Percentiles rank a stretch among this genome's conserved stretches.
Conservation (phyloP, 306 rosid species). For the Gillenia trifoliata region DNA sequence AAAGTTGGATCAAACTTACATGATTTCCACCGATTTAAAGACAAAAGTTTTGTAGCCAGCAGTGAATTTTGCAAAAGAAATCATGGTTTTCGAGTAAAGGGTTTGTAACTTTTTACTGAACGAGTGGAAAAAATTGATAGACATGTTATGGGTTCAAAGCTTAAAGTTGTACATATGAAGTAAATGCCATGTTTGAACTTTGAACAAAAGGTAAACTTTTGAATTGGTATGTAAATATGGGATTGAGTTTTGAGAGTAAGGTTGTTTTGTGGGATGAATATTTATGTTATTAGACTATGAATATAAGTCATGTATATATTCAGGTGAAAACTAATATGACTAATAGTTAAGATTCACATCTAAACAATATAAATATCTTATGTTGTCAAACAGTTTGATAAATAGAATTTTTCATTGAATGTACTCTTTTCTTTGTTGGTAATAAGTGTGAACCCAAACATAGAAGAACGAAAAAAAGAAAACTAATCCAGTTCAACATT, state of each 20-base stretch:
- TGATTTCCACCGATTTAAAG: neutral
- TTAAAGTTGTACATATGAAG: neutral
- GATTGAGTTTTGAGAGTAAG: neutral
- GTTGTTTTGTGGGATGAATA: too few species aligned
- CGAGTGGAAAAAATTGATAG: neutral
- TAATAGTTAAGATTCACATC: too few species aligned
- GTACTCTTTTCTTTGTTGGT: too few species aligned
- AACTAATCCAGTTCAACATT: neutral
- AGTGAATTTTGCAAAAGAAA: neutral
- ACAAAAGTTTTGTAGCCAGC: neutral
- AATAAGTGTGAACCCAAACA: neutral
- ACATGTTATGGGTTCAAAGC: conserved; percentile 2
- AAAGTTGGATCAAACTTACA: conserved; percentile 7
- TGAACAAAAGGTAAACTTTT: conserved; percentile 5
- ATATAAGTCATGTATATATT: rapidly evolving
- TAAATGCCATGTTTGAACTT: neutral
- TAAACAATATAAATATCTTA: too few species aligned
- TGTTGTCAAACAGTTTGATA: too few species aligned
- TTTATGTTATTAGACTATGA: neutral
- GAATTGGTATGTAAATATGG: neutral
- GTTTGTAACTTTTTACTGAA: neutral
- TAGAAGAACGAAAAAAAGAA: neutral
- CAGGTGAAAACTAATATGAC: too few species aligned
- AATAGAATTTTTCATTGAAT: too few species aligned
- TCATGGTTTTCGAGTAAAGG: neutral